Evolutionary conservation across 305 asterid species (phyloP).

Genomic region (Solanum hybrid): DNA sequence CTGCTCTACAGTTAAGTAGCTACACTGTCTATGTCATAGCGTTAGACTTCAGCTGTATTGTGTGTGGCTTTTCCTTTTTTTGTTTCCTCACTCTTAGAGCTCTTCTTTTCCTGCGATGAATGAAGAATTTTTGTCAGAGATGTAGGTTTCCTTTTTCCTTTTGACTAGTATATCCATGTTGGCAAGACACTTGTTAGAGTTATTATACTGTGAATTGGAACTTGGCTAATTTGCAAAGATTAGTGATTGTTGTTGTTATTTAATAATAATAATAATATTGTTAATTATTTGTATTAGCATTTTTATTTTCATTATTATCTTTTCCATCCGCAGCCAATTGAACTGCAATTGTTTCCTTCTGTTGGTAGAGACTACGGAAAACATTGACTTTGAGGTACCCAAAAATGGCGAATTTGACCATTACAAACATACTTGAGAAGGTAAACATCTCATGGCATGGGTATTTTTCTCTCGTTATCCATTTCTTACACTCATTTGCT

Average conservation of each 20-base stretch:
- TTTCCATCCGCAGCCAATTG: neutral
- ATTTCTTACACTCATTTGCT: neutral
- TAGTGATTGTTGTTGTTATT: neutral
- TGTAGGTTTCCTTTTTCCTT: constrained; percentile 4
- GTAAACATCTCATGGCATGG: constrained; percentile 24
- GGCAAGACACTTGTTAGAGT: neutral
- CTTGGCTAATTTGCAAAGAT: neutral
- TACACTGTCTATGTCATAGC: neutral
- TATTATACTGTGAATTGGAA: neutral
- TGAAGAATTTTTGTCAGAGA: neutral
- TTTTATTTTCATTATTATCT: neutral
- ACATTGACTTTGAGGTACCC: constrained; percentile 7
- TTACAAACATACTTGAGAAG: constrained; percentile 84
- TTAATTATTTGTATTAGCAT: neutral
- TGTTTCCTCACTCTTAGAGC: neutral
- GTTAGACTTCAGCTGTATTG: neutral
- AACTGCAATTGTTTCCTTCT: constrained; percentile 2
- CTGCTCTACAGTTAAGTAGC: neutral
- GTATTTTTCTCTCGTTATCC: neutral
- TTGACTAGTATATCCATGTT: neutral
- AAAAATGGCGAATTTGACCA: constrained; percentile 64
- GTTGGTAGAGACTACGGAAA: constrained; percentile 10
- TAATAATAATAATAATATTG: neutral
- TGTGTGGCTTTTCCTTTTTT: neutral
- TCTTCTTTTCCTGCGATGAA: neutral